Percentiles rank a stretch among this genome's conserved stretches.
Evolutionary conservation across 208 protist species (phyloP).

Genomic region (Novymonas esmeraldas): DNA sequence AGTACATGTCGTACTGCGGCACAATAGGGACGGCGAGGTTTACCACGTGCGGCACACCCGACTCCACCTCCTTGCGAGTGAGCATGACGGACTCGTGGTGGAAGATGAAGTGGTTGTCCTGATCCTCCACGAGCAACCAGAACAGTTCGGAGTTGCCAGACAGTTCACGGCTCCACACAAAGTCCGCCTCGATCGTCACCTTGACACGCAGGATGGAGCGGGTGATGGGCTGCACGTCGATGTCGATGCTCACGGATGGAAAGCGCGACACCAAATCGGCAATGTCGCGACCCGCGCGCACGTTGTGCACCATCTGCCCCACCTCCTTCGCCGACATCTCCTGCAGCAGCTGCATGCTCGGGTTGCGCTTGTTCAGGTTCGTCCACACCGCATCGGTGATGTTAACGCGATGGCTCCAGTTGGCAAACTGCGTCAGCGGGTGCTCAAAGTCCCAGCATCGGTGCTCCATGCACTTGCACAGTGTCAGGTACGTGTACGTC

Average conservation of each 20-base stretch:
- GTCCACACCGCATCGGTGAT: constrained; percentile 78
- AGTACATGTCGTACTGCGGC: constrained; percentile 98
- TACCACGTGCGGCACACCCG: constrained; percentile 80
- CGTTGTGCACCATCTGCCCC: constrained; percentile 87
- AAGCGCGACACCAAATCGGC: constrained; percentile 86
- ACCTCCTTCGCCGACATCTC: constrained; percentile 84
- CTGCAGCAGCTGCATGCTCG: constrained; percentile 80
- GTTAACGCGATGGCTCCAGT: constrained; percentile 58
- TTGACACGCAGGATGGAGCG: constrained; percentile 94
- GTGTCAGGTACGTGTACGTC: constrained; percentile 86
- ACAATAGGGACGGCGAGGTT: constrained; percentile 97
- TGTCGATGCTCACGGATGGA: constrained; percentile 88
- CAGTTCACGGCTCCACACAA: constrained; percentile 94
- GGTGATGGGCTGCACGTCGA: constrained; percentile 98
- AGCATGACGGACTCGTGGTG: constrained; percentile 85
- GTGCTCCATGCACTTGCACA: constrained; percentile 95
- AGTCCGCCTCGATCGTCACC: constrained; percentile 89
- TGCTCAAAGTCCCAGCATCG: constrained; percentile 95
- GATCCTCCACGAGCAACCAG: constrained; percentile 98
- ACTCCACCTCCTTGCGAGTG: constrained; percentile 86
- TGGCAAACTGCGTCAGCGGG: constrained; percentile 87
- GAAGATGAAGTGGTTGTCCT: constrained; percentile 95
- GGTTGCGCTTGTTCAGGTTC: constrained; percentile 74
- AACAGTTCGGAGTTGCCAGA: constrained; percentile 94
- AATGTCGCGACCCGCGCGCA: constrained; percentile 83